A percentile compares a stretch with the other conserved stretches of the same genome.
Evolutionary conservation across 108 stramenopile species (phyloP).

Genomic region (Nitzschia palea): DNA sequence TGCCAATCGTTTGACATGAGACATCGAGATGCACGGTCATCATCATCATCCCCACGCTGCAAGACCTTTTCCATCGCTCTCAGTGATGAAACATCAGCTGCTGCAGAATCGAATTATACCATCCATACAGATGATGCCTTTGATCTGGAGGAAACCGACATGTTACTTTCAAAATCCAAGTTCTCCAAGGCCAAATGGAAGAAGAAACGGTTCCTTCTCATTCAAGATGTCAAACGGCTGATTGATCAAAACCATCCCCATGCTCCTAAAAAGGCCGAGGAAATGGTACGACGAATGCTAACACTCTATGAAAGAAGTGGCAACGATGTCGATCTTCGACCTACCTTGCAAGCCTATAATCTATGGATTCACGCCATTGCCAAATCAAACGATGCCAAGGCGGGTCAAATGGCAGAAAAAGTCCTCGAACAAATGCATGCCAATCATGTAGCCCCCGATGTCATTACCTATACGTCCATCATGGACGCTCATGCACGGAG

Average conservation of each 20-base stretch:
- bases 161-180: constrained; percentile 5
- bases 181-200: constrained; percentile 36
- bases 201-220: constrained; percentile 36
- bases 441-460: constrained; percentile 40
- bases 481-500: constrained; percentile 50
- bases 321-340: constrained; percentile 25
- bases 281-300: constrained; percentile 21
- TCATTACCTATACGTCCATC: constrained; percentile 43
- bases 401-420: constrained; percentile 24
- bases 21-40: too few relatives aligned
- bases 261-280: constrained; percentile 29
- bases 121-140: too few relatives aligned
- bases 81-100: too few relatives aligned
- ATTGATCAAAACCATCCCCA: constrained; percentile 18
- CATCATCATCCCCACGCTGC: too few relatives aligned
- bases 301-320: not conserved
- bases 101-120: too few relatives aligned
- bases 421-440: constrained; percentile 27
- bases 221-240: constrained; percentile 33
- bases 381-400: constrained; percentile 15
- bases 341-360: constrained; percentile 33
- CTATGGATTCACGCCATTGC: constrained; percentile 48
- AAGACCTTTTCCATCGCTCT: too few relatives aligned
- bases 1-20: too few relatives aligned
- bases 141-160: not conserved